A percentile compares a stretch with the other conserved stretches of the same genome.
Evolutionary conservation across 805 yeast species (phyloP).

Genomic region (Yamadazyma paraphyllophila): DNA sequence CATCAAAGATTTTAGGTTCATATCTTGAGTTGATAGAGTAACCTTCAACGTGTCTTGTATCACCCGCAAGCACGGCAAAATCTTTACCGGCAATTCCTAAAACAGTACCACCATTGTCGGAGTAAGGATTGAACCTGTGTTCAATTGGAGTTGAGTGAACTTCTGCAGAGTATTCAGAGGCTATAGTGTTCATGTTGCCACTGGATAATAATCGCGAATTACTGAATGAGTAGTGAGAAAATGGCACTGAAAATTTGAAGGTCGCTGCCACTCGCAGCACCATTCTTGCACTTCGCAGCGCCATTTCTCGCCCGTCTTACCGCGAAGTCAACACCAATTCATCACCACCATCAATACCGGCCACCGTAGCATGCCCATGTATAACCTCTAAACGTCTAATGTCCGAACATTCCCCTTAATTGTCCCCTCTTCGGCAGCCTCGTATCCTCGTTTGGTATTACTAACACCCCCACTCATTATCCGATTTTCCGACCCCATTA

Average conservation of each 20-base stretch:
- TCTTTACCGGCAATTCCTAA: constrained; percentile 97
- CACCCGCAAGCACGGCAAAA: constrained; percentile 95
- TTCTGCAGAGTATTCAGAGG: constrained; percentile 66
- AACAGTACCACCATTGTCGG: constrained; percentile 96
- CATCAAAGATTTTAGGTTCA: constrained; percentile 84
- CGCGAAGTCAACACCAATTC: too few relatives aligned
- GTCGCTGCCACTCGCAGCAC: too few relatives aligned
- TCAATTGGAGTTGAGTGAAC: constrained; percentile 66
- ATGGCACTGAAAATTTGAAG: background rate
- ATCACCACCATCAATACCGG: too few relatives aligned
- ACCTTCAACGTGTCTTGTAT: constrained; percentile 95
- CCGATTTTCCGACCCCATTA: background rate
- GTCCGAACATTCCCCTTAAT: too few relatives aligned
- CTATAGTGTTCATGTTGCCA: constrained; percentile 36
- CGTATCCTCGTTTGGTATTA: background rate
- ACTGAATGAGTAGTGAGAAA: background rate
- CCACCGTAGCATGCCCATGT: too few relatives aligned
- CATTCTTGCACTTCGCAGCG: too few relatives aligned
- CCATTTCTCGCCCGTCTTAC: too few relatives aligned
- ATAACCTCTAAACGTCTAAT: too few relatives aligned
- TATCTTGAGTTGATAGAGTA: constrained; percentile 90
- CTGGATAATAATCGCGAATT: background rate
- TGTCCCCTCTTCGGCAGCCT: too few relatives aligned
- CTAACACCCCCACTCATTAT: background rate
- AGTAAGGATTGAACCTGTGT: constrained; percentile 88